Base-by-base conservation (phyloP, 1,284 basidiomycete species). In the Sporisorium scitamineum region DNA sequence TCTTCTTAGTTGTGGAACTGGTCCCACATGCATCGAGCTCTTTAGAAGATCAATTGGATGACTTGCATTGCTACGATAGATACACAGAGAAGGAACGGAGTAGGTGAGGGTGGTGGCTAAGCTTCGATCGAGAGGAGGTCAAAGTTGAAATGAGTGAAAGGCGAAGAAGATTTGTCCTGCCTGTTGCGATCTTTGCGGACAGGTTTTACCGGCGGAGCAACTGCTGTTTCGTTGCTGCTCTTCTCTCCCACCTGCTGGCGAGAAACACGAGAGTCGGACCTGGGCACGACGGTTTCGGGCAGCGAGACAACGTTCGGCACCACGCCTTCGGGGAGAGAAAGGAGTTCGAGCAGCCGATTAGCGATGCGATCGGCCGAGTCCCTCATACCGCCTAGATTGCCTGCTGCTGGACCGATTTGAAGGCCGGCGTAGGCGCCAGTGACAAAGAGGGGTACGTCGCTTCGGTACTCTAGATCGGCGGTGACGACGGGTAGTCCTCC, bases 281-380 rank as follows among this genome's bases (percentile, higher is more conserved):
- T 54, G n/a, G 59, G 52, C 3, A 61, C 59, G 11, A 61, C 59
- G 2, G 59, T 54, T 13, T 61, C 51, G 7, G 59, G 58, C 27
- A 61, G 18, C n/a, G 60, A 62, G 13, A 54, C 42, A 6, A 54
- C 37, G 20, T 44, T 41, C 20, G 69, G 58, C 26, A 56, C 54
- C 22, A 48, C 54, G 7, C 54, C 58, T 18, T 65, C 55, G 7
- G 63, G 61, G 14, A 67, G 42, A 26, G 61, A 51, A 7, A 68
- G 13, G 4, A 78, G 54, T 26, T 79, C 68, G 24, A 60, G 37
- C 20, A 86, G 52, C 2, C 79, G 54, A 26, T 71, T 73, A 0
- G 81, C 85, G 29, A 87, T 81, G 1, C 86, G 72, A 51, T 87
- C 86, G 0, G 86, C 86, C 10, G 84, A 85, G 18, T 82, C 81